Evolutionary conservation across 2,329 filamentous ascomycete species (phyloP).

Genomic region (Trichoderma sp.): DNA sequence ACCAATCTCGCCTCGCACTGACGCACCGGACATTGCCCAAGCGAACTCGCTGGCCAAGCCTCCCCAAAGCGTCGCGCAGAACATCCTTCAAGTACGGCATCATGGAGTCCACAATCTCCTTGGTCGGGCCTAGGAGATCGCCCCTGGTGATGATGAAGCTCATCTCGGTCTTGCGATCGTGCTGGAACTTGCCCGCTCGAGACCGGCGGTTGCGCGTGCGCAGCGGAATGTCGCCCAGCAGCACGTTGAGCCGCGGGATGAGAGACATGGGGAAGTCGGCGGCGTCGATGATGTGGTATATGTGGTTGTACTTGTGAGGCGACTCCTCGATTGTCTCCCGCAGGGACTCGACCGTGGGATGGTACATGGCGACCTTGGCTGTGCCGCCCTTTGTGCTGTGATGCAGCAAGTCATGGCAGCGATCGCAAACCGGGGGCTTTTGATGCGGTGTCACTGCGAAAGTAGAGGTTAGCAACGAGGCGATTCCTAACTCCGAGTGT

Average conservation of each 20-base stretch:
- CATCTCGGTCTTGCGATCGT: constrained; percentile 72
- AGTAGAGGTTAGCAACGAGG: not conserved
- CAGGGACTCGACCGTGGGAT: constrained; percentile 80
- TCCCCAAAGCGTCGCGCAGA: constrained; percentile 74
- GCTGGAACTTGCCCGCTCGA: constrained; percentile 64
- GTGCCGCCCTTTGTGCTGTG: constrained; percentile 62
- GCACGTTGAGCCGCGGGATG: constrained; percentile 71
- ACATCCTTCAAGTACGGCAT: constrained; percentile 84
- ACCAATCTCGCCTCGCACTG: constrained; percentile 85
- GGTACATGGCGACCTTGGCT: constrained; percentile 64
- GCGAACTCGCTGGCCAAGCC: constrained; percentile 68
- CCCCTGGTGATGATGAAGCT: constrained; percentile 90
- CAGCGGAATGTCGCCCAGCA: constrained; percentile 71
- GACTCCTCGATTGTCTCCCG: constrained; percentile 85
- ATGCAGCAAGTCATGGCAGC: constrained; percentile 81
- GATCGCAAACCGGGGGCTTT: constrained; percentile 71
- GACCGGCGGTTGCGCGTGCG: constrained; percentile 81
- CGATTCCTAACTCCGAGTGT: not conserved
- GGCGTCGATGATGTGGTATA: constrained; percentile 93
- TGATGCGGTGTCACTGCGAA: constrained; percentile 29
- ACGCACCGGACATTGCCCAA: constrained; percentile 86
- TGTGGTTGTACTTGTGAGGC: constrained; percentile 85
- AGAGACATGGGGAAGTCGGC: constrained; percentile 97
- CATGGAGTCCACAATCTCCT: constrained; percentile 79
- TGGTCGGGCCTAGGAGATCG: constrained; percentile 81